phyloP scores from a whole-genome alignment of 2,329 filamentous ascomycete genomes.

The Magnaporthiopsis rhizophila region DNA sequence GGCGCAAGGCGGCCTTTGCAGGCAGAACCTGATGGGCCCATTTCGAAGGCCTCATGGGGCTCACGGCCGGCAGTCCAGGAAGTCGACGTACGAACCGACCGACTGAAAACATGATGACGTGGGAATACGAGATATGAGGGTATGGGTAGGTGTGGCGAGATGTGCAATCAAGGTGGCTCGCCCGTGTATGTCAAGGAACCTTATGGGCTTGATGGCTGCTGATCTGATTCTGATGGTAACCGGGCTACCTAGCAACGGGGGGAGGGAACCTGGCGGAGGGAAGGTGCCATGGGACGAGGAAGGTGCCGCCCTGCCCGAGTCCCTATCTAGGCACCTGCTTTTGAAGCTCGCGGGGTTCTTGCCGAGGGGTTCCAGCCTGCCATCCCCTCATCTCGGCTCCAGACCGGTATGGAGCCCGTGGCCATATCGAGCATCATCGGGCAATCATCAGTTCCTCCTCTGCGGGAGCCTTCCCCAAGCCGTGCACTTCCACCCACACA shows the following conservation, averaged over 20 bases:
- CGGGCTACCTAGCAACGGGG: not conserved
- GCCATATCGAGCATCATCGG: not conserved
- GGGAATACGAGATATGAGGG: not conserved
- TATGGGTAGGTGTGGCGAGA: not conserved
- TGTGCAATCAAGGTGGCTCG: not conserved
- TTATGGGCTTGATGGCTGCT: not conserved
- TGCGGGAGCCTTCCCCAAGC: not conserved
- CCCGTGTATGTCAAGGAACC: not conserved
- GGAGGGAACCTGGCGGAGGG: no score
- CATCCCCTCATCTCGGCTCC: not conserved
- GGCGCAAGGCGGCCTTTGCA: not conserved
- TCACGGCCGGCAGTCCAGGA: not conserved
- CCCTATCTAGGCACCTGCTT: not conserved
- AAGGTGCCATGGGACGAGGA: not conserved
- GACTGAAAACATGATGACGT: not conserved
- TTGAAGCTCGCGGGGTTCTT: not conserved
- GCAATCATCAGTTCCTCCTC: not conserved
- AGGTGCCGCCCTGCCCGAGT: no score
- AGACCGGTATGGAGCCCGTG: not conserved
- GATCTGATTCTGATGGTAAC: not conserved
- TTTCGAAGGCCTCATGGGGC: not conserved
- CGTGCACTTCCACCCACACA: not conserved
- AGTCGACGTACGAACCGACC: not conserved
- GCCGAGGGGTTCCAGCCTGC: not conserved
- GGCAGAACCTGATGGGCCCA: not conserved